Evolutionary conservation across 2,329 filamentous ascomycete genomes (phyloP).

Genomic region (Sporothrix curviconia): DNA sequence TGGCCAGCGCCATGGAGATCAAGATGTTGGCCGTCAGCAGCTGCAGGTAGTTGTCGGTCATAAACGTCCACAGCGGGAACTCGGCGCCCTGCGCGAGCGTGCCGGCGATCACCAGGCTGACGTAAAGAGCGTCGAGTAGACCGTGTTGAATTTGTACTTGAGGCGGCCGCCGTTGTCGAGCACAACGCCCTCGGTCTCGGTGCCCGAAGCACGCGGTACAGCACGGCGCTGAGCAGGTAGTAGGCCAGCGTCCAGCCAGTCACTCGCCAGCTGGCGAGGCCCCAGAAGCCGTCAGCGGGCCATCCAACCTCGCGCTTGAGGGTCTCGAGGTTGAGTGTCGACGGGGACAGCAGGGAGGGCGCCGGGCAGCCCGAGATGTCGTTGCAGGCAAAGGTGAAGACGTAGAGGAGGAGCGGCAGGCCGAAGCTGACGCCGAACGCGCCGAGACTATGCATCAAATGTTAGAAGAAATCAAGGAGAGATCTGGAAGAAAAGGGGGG

Average conservation of each 20-base stretch:
- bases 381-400: slow-evolving; percentile 82
- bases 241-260: slow-evolving; percentile 68
- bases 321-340: slow-evolving; percentile 61
- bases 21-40: slow-evolving; percentile 77
- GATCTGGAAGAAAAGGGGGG: background rate
- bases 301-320: slow-evolving; percentile 78
- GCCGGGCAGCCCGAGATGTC: slow-evolving; percentile 87
- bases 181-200: slow-evolving; percentile 62
- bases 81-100: slow-evolving; percentile 71
- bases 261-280: slow-evolving; percentile 63
- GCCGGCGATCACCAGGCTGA: slow-evolving; percentile 65
- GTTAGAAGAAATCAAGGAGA: background rate
- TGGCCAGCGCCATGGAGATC: slow-evolving; percentile 65
- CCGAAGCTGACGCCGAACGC: slow-evolving; percentile 72
- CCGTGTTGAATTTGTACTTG: slow-evolving; percentile 77
- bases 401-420: slow-evolving; percentile 71
- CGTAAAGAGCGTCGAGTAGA: slow-evolving; percentile 68
- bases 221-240: slow-evolving; percentile 66
- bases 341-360: slow-evolving; percentile 69
- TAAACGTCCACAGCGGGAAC: slow-evolving; percentile 86
- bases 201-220: slow-evolving; percentile 70
- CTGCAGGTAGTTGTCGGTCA: slow-evolving; percentile 84
- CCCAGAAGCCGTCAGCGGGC: slow-evolving; percentile 63
- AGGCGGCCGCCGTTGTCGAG: slow-evolving; percentile 65
- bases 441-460: slow-evolving; percentile 51